phyloP scores from a whole-genome alignment of 371 early-diverging fungal species.

The Dichotomocladium elegans region DNA sequence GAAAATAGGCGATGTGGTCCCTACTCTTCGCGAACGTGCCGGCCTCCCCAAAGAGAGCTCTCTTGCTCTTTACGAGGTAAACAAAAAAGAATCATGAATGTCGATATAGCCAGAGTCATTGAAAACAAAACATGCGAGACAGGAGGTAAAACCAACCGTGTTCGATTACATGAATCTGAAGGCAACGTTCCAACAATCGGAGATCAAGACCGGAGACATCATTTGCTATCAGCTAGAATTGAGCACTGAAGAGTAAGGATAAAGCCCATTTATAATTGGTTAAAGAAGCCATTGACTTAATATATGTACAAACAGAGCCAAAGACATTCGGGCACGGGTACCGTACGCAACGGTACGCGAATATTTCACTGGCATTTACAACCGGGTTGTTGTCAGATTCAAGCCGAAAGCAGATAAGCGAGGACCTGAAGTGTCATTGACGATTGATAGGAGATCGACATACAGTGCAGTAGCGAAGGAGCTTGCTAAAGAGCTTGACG shows the following conservation, averaged over 20 bases:
- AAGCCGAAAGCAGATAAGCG: slow-evolving; percentile 47
- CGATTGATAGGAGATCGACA: slow-evolving; percentile 11
- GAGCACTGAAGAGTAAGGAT: slow-evolving; percentile 53
- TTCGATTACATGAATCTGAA: slow-evolving; percentile 68
- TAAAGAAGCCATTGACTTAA: too few species aligned
- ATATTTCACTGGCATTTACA: slow-evolving; percentile 67
- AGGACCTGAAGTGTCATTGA: slow-evolving; percentile 11
- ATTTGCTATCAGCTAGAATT: slow-evolving; percentile 72
- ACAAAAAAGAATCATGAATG: not conserved
- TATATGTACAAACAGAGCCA: slow-evolving; percentile 11
- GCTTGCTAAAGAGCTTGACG: slow-evolving; percentile 16
- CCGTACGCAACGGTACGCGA: slow-evolving; percentile 50
- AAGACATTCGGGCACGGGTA: slow-evolving; percentile 13
- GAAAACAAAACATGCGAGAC: not conserved
- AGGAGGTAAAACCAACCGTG: slow-evolving; percentile 87
- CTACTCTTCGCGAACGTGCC: slow-evolving; percentile 49
- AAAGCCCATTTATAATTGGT: too few species aligned
- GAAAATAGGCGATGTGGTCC: slow-evolving; percentile 66
- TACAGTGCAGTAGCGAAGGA: slow-evolving; percentile 18
- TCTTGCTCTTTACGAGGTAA: slow-evolving; percentile 68
- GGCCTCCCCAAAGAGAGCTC: slow-evolving; percentile 54
- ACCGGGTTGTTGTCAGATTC: slow-evolving; percentile 69
- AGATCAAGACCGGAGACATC: slow-evolving; percentile 84
- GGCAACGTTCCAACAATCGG: slow-evolving; percentile 61
- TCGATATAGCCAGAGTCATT: not conserved